Percentiles rank a stretch among this genome's conserved stretches.
Evolutionary conservation across 2,329 filamentous ascomycete genomes (phyloP).

Genomic region (Neoscytalidium dimidiatum): DNA sequence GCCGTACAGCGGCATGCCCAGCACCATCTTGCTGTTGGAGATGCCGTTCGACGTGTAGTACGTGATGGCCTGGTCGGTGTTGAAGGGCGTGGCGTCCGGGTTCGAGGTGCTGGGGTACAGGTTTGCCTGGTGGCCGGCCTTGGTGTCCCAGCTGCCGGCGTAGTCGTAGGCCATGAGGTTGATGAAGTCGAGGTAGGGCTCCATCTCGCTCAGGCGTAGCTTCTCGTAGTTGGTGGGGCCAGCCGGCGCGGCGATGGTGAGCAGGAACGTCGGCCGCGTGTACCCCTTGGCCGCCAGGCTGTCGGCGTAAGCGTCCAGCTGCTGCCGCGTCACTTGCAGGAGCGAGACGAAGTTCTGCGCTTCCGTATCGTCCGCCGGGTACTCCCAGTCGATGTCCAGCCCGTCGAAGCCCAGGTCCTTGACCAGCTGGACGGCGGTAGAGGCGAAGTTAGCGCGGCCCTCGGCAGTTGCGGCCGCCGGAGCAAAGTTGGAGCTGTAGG

Average conservation of each 20-base stretch:
- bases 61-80: conserved; percentile 68
- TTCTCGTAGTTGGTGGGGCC: conserved; percentile 46
- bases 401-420: conserved; percentile 73
- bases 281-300: conserved; percentile 26
- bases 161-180: conserved; percentile 57
- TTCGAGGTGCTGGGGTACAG: conserved; percentile 61
- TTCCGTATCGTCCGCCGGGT: conserved; percentile 43
- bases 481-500: conserved; percentile 76
- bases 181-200: conserved; percentile 50
- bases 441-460: conserved; percentile 67
- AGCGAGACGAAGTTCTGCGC: conserved; percentile 43
- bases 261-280: conserved; percentile 37
- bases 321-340: conserved; percentile 39
- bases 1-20: conserved; percentile 93
- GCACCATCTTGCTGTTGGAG: conserved; percentile 69
- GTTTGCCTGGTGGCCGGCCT: conserved; percentile 79
- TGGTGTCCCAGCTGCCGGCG: conserved; percentile 76
- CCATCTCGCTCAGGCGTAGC: conserved; percentile 44
- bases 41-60: conserved; percentile 69
- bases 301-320: conserved; percentile 44
- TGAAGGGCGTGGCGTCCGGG: conserved; percentile 74
- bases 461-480: conserved; percentile 64
- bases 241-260: conserved; percentile 48
- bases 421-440: conserved; percentile 71
- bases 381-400: conserved; percentile 52